Percentiles rank a stretch among this genome's conserved stretches.
These are phyloP conservation scores for Trichoderma virens DNA, from an alignment of 495 filamentous ascomycete genomes.

Conservation along the genomic window DNA sequence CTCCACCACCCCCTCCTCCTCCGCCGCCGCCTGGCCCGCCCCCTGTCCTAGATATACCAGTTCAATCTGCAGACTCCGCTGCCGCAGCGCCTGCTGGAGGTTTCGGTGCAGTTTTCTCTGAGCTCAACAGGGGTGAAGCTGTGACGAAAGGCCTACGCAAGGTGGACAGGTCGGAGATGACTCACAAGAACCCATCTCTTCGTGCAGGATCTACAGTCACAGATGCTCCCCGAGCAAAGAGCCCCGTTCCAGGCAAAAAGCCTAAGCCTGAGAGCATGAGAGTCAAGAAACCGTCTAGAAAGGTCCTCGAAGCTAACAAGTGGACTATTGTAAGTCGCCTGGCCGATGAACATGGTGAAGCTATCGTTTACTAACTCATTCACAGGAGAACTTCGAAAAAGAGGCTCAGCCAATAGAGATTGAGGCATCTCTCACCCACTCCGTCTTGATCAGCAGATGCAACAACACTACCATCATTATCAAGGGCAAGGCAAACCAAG, in stretches of 20 bases:
- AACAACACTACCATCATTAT: slow-evolving; percentile 84
- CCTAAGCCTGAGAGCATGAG: slow-evolving; percentile 94
- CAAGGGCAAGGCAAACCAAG: slow-evolving; percentile 86
- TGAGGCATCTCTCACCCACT: slow-evolving; percentile 72
- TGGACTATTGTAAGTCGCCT: slow-evolving; percentile 64
- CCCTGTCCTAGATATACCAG: slow-evolving; percentile 41
- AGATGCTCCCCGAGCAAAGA: slow-evolving; percentile 59
- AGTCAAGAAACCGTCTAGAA: slow-evolving; percentile 82
- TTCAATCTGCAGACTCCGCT: slow-evolving; percentile 24
- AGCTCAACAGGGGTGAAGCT: slow-evolving; percentile 78
- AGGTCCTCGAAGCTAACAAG: slow-evolving; percentile 90
- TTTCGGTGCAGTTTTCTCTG: slow-evolving; percentile 77
- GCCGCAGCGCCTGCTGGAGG: slow-evolving; percentile 34
- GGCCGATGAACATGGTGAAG: neutral
- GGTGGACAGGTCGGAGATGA: slow-evolving; percentile 91
- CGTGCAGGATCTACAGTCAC: slow-evolving; percentile 65
- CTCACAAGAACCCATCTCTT: slow-evolving; percentile 95
- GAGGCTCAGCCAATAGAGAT: slow-evolving; percentile 65
- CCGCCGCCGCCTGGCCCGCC: slow-evolving; percentile 62
- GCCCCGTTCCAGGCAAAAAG: slow-evolving; percentile 78
- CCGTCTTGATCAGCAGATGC: slow-evolving; percentile 86
- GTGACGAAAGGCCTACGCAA: slow-evolving; percentile 85
- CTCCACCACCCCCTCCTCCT: slow-evolving; percentile 61
- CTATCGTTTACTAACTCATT: slow-evolving; percentile 6
- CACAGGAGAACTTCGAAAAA: slow-evolving; percentile 81